These are phyloP conservation scores for Pythium brachiatum DNA, from an alignment of 352 stramenopile species.

Conservation along the genomic window DNA sequence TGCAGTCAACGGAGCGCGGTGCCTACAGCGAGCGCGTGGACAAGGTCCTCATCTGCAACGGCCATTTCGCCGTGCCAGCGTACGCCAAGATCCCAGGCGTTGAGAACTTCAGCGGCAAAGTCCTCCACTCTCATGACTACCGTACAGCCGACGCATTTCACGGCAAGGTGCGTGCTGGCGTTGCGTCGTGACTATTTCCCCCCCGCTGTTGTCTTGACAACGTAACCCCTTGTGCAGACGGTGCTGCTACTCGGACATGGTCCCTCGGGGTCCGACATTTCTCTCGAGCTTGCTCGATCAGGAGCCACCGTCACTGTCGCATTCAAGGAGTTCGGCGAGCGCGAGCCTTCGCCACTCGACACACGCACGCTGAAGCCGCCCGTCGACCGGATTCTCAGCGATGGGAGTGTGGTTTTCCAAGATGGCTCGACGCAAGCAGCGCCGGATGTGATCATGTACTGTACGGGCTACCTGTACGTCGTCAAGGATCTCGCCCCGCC, in stretches of 20 bases:
- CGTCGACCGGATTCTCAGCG: conserved; percentile 45
- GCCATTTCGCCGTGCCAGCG: conserved; percentile 66
- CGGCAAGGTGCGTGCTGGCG: conserved; percentile 21
- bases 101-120: conserved; percentile 39
- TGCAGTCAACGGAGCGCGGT: conserved; percentile 35
- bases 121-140: conserved; percentile 36
- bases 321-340: conserved; percentile 18
- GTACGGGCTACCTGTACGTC: conserved; percentile 73
- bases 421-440: conserved; percentile 48
- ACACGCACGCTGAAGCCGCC: conserved; percentile 51
- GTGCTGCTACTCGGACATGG: conserved; percentile 67
- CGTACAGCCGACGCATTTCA: conserved; percentile 19
- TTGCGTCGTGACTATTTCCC: too few species aligned
- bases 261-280: conserved; percentile 78
- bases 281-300: conserved; percentile 50
- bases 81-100: conserved; percentile 46
- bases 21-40: conserved; percentile 67
- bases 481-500: conserved; percentile 47
- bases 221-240: conserved; percentile 22
- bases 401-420: conserved; percentile 54
- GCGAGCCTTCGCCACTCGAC: conserved; percentile 5
- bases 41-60: conserved; percentile 77
- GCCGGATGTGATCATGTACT: conserved; percentile 76
- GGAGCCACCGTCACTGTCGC: conserved; percentile 59
- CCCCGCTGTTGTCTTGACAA: not conserved